Percentiles rank a stretch among this genome's conserved stretches.
phyloP scores from a whole-genome alignment of 1,284 basidiomycete species.

The Ceratobasidium sp. region DNA sequence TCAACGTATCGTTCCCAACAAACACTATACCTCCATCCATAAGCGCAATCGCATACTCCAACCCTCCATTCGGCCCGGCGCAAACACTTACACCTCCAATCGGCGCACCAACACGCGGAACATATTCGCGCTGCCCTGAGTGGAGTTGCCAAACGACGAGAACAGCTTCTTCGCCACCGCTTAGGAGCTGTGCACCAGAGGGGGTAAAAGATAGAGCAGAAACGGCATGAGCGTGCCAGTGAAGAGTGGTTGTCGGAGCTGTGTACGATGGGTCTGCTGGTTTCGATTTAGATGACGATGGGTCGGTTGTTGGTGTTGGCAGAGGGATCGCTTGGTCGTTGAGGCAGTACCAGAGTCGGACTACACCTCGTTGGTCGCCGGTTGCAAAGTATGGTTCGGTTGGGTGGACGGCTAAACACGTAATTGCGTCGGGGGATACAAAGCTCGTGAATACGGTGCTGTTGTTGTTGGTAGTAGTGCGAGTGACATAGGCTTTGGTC shows the following conservation, averaged over 20 bases:
- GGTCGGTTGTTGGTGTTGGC: constrained; percentile 54
- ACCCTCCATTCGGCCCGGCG: constrained; percentile 69
- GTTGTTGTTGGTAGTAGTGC: constrained; percentile 56
- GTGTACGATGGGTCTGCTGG: constrained; percentile 73
- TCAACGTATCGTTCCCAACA: constrained; percentile 80
- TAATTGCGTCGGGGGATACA: constrained; percentile 83
- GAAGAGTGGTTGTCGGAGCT: constrained; percentile 87
- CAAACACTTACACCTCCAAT: constrained; percentile 77
- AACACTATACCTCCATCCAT: constrained; percentile 88
- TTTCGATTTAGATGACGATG: constrained; percentile 52
- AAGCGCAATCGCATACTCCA: constrained; percentile 89
- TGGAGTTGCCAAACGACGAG: constrained; percentile 96
- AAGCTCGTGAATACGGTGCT: constrained; percentile 81
- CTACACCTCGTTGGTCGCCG: constrained; percentile 87
- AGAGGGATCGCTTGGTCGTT: constrained; percentile 64
- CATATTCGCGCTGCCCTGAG: constrained; percentile 87
- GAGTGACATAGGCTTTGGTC: constrained; percentile 86
- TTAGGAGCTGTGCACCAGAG: constrained; percentile 93
- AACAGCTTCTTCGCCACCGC: constrained; percentile 96
- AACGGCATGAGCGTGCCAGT: constrained; percentile 98
- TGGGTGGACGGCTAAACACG: constrained; percentile 91
- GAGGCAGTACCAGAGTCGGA: constrained; percentile 94
- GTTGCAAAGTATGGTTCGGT: constrained; percentile 95
- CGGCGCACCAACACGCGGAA: constrained; percentile 92
- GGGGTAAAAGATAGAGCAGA: constrained; percentile 88